Conservation (phyloP, 306 rosid species). For the Medicago ruthenica region DNA sequence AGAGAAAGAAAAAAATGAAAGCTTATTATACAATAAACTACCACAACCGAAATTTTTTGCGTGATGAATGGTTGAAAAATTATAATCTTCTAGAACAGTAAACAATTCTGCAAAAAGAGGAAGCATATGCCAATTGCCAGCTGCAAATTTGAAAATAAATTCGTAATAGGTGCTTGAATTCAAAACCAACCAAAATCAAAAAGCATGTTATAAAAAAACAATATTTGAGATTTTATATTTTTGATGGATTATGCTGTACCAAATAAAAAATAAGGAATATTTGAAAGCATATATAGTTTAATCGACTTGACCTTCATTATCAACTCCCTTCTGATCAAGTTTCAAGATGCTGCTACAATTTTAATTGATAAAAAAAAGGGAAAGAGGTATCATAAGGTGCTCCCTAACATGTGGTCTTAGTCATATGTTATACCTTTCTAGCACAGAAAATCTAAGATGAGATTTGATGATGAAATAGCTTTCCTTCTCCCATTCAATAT, state of each 20-base stretch:
- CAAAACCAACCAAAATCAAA: slow-evolving; percentile 18
- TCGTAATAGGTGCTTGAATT: slow-evolving; percentile 7
- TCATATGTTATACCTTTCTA: slow-evolving; percentile 46
- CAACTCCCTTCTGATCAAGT: slow-evolving; percentile 34
- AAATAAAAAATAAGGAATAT: slow-evolving; percentile 16
- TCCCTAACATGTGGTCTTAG: slow-evolving; percentile 58
- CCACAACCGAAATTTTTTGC: background rate
- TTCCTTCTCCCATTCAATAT: slow-evolving; percentile 22
- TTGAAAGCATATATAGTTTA: slow-evolving; percentile 24
- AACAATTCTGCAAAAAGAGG: slow-evolving; percentile 26
- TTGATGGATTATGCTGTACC: slow-evolving; percentile 28
- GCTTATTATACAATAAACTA: background rate
- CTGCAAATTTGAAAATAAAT: background rate
- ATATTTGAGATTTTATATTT: slow-evolving; percentile 24
- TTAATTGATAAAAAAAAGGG: slow-evolving; percentile 34
- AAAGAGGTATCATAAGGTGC: slow-evolving; percentile 56
- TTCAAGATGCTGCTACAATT: slow-evolving; percentile 47
- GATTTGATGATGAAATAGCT: slow-evolving; percentile 44
- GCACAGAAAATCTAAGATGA: slow-evolving; percentile 47
- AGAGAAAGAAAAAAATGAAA: background rate
- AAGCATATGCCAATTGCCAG: slow-evolving; percentile 4
- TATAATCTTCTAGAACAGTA: background rate
- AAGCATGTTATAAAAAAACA: slow-evolving; percentile 35
- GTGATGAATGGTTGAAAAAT: slow-evolving; percentile 6
- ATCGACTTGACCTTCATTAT: slow-evolving; percentile 32